phyloP scores from a whole-genome alignment of 371 early-diverging fungal genomes.

The Mucor mucedo region DNA sequence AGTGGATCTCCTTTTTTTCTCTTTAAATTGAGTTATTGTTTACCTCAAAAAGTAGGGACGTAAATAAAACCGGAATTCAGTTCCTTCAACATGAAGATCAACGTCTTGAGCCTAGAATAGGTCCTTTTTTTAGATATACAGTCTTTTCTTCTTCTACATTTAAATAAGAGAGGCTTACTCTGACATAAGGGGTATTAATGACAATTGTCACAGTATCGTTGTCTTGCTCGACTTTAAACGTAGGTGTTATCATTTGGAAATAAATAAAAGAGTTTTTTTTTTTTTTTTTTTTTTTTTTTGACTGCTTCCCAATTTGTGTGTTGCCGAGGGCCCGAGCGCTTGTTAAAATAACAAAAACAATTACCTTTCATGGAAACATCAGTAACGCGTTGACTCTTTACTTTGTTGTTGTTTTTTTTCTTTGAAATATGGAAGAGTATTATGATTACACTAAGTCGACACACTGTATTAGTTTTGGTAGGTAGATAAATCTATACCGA shows the following conservation, averaged over 20 bases:
- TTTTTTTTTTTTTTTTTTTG: constrained; percentile 3
- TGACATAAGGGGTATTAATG: constrained; percentile 85
- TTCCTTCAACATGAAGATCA: constrained; percentile 77
- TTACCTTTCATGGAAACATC: no score
- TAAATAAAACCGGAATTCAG: constrained; percentile 79
- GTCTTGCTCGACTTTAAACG: constrained; percentile 83
- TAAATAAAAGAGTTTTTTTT: neutral
- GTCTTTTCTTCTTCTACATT: no score
- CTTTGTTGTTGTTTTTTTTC: no score
- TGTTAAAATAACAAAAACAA: no score
- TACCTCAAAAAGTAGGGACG: constrained; percentile 87
- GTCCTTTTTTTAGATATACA: neutral
- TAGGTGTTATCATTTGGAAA: constrained; percentile 87
- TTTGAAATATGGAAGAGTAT: no score
- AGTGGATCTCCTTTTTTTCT: no score
- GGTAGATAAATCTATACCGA: no score
- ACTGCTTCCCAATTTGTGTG: neutral
- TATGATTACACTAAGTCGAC: no score
- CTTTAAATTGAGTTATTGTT: no score
- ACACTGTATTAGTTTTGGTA: no score
- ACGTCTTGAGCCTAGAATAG: constrained; percentile 76
- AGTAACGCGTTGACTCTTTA: no score
- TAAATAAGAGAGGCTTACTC: constrained; percentile 51
- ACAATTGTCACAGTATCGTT: constrained; percentile 70
- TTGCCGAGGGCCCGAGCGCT: no score